Evolutionary conservation across 371 early-diverging fungal genomes (phyloP), one percentile per base, ranked within the genome.

Genomic region (Mucor plumbeus): DNA sequence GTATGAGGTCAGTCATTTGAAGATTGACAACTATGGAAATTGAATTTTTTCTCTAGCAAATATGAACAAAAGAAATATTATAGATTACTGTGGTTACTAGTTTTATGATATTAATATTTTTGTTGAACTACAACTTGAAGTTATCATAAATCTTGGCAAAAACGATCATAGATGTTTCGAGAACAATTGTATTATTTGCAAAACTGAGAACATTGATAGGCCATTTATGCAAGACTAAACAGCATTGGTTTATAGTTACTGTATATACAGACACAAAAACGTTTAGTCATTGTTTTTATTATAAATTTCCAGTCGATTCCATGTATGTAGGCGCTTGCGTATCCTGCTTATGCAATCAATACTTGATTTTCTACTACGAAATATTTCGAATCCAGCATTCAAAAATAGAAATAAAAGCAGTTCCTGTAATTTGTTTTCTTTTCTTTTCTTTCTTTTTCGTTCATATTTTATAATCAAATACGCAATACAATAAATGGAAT

Each of bases 401-500:
- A 11, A 36, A 35, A 31, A 47, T 47, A 53, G 34, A 19, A 56
- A 36, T 56, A 56, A 55, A 33, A 59, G 26, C 43, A 59, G 59
- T 58, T 58, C 59, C 59, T 58, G 38, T 35, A 38, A 31, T 59
- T 41, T 34, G 34, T n/a, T 26, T 61, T 61, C 44, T 17, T 47
- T 41, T 61, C 35, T 67, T 61, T 41, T 54, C 14, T 66, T 57
- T 44, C 38, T 38, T 38, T 38, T 38, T 38, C 38, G 26, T 26
- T 26, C 1, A 26, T 5, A 38, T 33, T 63, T 59, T 44, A 17
- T 57, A 26, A 60, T 43, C 35, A 8, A 33, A 38, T 54, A 33
- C 53, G 43, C 63, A 57, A 39, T 48, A 39, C 7, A n/a, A 39
- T 68, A 35, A 31, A 71, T 87, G 87, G 87, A 85, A 64, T 75